Evolutionary conservation across 768 basidiomycete species (phyloP).

Genomic region (Scleroderma citrinum): DNA sequence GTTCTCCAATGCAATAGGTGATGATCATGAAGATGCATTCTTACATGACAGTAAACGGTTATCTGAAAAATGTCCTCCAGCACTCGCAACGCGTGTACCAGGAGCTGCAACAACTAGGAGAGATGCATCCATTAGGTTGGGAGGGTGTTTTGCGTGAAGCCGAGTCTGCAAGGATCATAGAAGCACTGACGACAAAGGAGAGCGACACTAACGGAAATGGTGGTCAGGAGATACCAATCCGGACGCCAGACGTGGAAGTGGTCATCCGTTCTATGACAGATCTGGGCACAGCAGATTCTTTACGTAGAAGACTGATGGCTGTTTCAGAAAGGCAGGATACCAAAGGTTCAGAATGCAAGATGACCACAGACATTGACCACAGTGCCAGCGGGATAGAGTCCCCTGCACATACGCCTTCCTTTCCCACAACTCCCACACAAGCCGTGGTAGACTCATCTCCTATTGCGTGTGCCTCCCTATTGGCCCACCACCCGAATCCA

Average conservation of each 20-base stretch:
- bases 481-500: slow-evolving; percentile 62
- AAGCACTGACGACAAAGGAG: slow-evolving; percentile 29
- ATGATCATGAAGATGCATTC: slow-evolving; percentile 98
- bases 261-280: slow-evolving; percentile 48
- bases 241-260: slow-evolving; percentile 44
- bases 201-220: slow-evolving; percentile 22
- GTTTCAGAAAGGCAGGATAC: slow-evolving; percentile 16
- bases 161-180: slow-evolving; percentile 16
- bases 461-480: slow-evolving; percentile 29
- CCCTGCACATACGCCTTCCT: slow-evolving; percentile 7
- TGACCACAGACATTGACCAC: not conserved
- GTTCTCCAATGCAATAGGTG: slow-evolving; percentile 34
- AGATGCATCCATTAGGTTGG: slow-evolving; percentile 47
- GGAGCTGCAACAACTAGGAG: slow-evolving; percentile 42
- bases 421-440: slow-evolving; percentile 6
- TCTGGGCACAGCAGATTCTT: slow-evolving; percentile 41
- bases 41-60: slow-evolving; percentile 84
- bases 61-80: slow-evolving; percentile 52
- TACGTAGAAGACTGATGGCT: slow-evolving; percentile 52
- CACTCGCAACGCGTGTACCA: slow-evolving; percentile 40
- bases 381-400: slow-evolving; percentile 3
- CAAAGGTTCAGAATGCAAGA: slow-evolving; percentile 1
- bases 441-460: slow-evolving; percentile 11
- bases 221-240: slow-evolving; percentile 20
- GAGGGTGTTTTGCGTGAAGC: slow-evolving; percentile 53